Evolutionary conservation across 495 filamentous ascomycete genomes (phyloP).

Genomic region (Aspergillus carlsbadensis): DNA sequence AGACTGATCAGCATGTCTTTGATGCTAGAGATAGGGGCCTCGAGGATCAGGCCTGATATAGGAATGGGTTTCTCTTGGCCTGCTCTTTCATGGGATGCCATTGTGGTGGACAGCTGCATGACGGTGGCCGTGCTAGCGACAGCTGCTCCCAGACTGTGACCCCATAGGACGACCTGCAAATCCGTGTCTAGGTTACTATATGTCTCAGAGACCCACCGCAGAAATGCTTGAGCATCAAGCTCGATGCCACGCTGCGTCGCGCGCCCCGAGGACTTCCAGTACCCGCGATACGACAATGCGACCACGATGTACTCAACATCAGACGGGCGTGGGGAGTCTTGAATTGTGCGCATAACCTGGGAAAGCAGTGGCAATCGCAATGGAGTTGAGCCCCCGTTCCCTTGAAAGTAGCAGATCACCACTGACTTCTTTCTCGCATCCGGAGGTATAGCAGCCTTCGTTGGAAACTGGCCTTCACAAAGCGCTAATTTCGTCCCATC

Average conservation of each 20-base stretch:
- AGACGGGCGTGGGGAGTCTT: neutral
- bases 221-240: conserved; percentile 59
- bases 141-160: conserved; percentile 70
- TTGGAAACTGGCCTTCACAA: conserved; percentile 41
- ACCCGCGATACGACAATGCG: conserved; percentile 72
- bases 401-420: conserved; percentile 41
- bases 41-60: conserved; percentile 59
- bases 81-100: neutral
- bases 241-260: conserved; percentile 66
- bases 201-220: conserved; percentile 50
- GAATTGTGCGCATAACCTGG: conserved; percentile 31
- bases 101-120: conserved; percentile 26
- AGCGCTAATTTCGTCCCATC: conserved; percentile 64
- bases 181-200: conserved; percentile 26
- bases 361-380: conserved; percentile 70
- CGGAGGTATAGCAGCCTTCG: neutral
- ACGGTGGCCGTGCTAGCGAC: conserved; percentile 55
- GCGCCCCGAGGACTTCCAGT: conserved; percentile 73
- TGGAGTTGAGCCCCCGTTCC: conserved; percentile 53
- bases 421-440: conserved; percentile 20
- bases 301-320: conserved; percentile 51
- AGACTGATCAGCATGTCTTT: conserved; percentile 69
- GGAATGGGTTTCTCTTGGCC: conserved; percentile 6
- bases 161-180: conserved; percentile 67
- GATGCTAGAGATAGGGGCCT: conserved; percentile 75